Evolutionary conservation across 2,329 filamentous ascomycete genomes (phyloP).

Genomic region (Monosporascus sp.): DNA sequence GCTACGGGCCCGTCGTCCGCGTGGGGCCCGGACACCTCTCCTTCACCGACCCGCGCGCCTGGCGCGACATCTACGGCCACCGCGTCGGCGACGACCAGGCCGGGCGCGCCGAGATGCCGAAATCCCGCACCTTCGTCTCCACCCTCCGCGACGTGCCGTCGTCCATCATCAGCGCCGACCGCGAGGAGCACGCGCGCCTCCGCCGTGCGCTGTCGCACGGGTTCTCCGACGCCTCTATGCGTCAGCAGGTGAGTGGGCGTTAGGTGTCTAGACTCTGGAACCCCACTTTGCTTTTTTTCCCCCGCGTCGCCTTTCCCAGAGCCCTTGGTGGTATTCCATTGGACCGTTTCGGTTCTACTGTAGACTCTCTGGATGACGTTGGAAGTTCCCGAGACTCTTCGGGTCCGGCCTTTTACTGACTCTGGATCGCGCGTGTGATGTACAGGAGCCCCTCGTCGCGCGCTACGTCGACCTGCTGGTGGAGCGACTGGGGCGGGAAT

Average conservation of each 20-base stretch:
- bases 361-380: no score
- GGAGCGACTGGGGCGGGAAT: constrained; percentile 23
- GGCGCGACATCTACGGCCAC: constrained; percentile 31
- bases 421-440: no score
- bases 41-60: constrained; percentile 24
- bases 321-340: no score
- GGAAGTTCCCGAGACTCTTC: no score
- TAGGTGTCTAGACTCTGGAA: no score
- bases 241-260: constrained; percentile 12
- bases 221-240: constrained; percentile 25
- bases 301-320: no score
- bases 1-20: constrained; percentile 17
- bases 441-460: constrained; percentile 25
- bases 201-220: constrained; percentile 26
- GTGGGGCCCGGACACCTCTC: constrained; percentile 25
- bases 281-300: no score
- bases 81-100: constrained; percentile 17
- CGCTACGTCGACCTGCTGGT: constrained; percentile 38
- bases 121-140: constrained; percentile 11
- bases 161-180: constrained; percentile 24
- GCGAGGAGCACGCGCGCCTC: constrained; percentile 22
- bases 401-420: no score
- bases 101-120: constrained; percentile 17
- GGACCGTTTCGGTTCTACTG: no score
- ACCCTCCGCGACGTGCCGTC: constrained; percentile 14